Evolutionary conservation across 2,329 filamentous ascomycete genomes (phyloP), one percentile per base, ranked within the genome.

Genomic region (Dothistroma septosporum): DNA sequence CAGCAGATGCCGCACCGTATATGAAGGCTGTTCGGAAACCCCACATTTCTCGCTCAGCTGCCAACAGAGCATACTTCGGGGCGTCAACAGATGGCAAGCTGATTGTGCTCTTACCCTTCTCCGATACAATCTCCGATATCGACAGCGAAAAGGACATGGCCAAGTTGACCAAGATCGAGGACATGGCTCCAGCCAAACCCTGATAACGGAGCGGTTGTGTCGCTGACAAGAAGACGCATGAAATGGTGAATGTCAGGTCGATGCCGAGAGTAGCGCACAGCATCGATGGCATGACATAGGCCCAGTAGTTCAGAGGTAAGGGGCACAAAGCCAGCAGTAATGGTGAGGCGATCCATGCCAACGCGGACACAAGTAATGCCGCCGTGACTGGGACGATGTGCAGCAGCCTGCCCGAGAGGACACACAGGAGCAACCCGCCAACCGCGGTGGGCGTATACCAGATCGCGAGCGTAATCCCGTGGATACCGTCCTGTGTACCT

Each of bases 241-340:
- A 69, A 3, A 75, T 64, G n/a, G 70, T 74, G 67, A 70, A 74
- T 0, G 74, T 76, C 7, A 75, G 59, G 59, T 76, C 74, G 57
- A 74, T 70, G 32, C 73, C 74, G 8, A 74, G 60, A 0, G 74
- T 74, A 2, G 70, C 70, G 61, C 71, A 74, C 1, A 75, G 49
- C 73, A 75, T 74, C 6, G 73, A 73, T 11, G 73, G 73, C 60
- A 76, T 67, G 14, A 74, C 69, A 54, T 69, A 71, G 0, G 69
- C 62, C 73, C 73, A 76, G 66, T 75, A 76, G 37, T 67, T 63
- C 31, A 73, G 54, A 1, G 70, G 71, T 7, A 67, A 46, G 0
- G 72, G 69, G 16, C 66, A 68, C 19, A 75, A 61, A 1, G 73
- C 73, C 21, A 76, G 67, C 2, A 76, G 62, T 2, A 76, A 64